Evolutionary conservation across 176 grass and related monocot species (phyloP).

Genomic region (Hsuehochloa calcarea): DNA sequence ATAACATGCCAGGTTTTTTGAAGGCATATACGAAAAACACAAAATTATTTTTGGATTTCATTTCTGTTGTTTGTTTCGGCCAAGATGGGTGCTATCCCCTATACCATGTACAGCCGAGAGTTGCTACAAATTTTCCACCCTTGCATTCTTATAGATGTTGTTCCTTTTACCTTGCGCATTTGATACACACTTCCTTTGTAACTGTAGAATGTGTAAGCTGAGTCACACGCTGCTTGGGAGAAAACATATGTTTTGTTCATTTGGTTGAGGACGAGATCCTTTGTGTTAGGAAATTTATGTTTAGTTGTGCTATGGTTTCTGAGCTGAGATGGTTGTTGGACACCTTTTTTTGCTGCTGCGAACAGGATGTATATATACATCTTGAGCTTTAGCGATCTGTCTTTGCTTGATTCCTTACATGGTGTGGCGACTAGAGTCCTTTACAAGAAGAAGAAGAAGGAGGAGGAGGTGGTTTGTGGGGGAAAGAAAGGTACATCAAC

Average conservation of each 20-base stretch:
- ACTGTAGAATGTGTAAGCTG: not conserved
- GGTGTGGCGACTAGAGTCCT: no score
- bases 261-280: not conserved
- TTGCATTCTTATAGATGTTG: conserved; percentile 4
- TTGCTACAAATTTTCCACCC: not conserved
- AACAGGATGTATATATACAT: no score
- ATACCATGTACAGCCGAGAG: conserved; percentile 34
- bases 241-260: not conserved
- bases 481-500: no score
- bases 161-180: conserved; percentile 4
- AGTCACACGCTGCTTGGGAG: no score
- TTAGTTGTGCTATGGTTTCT: not conserved
- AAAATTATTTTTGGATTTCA: not conserved
- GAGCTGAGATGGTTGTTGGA: no score
- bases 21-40: conserved; percentile 28
- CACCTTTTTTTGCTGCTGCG: not conserved
- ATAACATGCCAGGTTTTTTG: conserved; percentile 41
- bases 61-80: conserved; percentile 20
- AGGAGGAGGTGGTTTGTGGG: no score
- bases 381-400: no score
- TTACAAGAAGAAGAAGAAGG: no score
- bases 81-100: conserved; percentile 22
- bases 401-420: no score
- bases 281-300: not conserved
- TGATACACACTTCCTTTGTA: not conserved